phyloP scores from a whole-genome alignment of 768 basidiomycete species.

The Royoungia palumana region DNA sequence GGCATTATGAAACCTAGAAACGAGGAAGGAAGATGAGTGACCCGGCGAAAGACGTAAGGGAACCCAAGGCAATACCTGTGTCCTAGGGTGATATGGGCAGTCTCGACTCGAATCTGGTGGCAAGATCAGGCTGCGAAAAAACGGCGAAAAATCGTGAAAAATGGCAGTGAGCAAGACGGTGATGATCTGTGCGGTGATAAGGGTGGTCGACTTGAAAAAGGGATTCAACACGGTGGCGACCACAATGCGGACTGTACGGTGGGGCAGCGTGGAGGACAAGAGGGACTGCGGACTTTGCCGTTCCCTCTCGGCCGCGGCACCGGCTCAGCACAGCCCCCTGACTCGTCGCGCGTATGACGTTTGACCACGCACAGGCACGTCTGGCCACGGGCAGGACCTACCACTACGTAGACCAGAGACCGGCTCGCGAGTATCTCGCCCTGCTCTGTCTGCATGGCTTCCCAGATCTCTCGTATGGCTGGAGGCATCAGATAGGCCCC shows the following conservation, averaged over 20 bases:
- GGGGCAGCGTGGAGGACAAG: conserved; percentile 23
- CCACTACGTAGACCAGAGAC: conserved; percentile 72
- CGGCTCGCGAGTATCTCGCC: conserved; percentile 40
- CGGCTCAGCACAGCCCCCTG: conserved; percentile 19
- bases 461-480: conserved; percentile 72
- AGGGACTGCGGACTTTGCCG: conserved; percentile 29
- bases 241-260: conserved; percentile 12
- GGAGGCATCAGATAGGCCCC: conserved; percentile 69
- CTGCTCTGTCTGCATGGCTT: conserved; percentile 80
- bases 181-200: conserved; percentile 19
- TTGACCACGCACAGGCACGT: conserved; percentile 43
- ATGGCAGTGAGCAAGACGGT: not conserved
- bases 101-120: conserved; percentile 19
- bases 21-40: conserved; percentile 4
- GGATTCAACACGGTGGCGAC: conserved; percentile 6
- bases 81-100: conserved; percentile 27
- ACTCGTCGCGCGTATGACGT: not conserved
- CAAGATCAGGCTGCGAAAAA: conserved; percentile 26
- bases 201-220: conserved; percentile 1
- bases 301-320: conserved; percentile 23
- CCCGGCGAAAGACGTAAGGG: conserved; percentile 23
- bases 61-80: conserved; percentile 34
- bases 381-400: conserved; percentile 62
- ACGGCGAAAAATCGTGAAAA: conserved; percentile 19
- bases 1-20: conserved; percentile 42